Evolutionary conservation across 1,284 basidiomycete genomes (phyloP), one percentile per base, ranked within the genome.

Genomic region (Cerioporus squamosus): DNA sequence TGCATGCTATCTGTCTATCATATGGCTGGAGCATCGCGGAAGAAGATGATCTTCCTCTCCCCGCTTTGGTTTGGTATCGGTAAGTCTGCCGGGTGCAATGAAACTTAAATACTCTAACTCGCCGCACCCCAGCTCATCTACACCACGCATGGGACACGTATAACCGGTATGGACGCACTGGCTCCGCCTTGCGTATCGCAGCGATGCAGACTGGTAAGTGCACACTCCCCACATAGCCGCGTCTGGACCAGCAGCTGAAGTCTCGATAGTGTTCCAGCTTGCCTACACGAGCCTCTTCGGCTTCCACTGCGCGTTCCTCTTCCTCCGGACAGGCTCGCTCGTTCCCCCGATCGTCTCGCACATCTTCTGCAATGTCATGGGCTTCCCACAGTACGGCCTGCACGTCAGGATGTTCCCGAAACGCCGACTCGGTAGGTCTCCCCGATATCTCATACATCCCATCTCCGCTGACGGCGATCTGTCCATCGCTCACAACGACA

Each of bases 291-390:
- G 90, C 5, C 68, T 98, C 8, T 99, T 98, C 65, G 97, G 97
- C 5, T 94, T 91, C 77, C 93, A 92, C 73, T 90, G 89, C 18
- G 84, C 93, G 7, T 97, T 88, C 72, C 79, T 98, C 26, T 95
- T 94, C 75, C 78, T 98, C 2, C 84, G 92, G 46, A 93, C 94
- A 2, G 87, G 88, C 69, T 83, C 82, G 58, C 75, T 87, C 50
- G 68, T 82, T 23, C 81, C 85, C 0, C 80, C 93, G 0, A 79
- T 95, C 53, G 73, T 82, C 31, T 84, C 93, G 0, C 97, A 99
- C 73, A 77, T 91, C 3, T 95, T 95, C 69, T 98, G 97, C 79
- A 99, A 99, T 71, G 71, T 91, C 45, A 96, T 98, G 94, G 96
- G 96, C 2, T 66, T 96, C n/a, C 94, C 94, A 9, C 78, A 80